A percentile compares a stretch with the other conserved stretches of the same genome.
Evolutionary conservation across 2,329 filamentous ascomycete species (phyloP).

Genomic region (Aspergillus fischeri): DNA sequence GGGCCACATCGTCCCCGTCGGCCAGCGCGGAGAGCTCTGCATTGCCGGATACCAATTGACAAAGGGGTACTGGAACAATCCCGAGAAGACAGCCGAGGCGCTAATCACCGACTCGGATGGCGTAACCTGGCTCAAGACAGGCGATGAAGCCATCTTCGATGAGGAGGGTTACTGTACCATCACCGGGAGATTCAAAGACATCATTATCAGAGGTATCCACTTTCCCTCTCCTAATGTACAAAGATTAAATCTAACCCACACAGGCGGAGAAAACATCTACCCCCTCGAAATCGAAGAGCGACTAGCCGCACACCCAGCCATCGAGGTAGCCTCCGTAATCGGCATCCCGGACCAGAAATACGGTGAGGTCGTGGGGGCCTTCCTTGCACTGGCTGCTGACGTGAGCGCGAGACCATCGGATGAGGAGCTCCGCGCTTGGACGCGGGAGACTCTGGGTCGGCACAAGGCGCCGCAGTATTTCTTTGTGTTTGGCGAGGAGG

Average conservation of each 20-base stretch:
- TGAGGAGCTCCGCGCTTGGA: conserved; percentile 60
- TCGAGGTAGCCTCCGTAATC: conserved; percentile 59
- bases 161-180: conserved; percentile 65
- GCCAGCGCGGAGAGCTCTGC: conserved; percentile 68
- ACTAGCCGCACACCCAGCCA: conserved; percentile 55
- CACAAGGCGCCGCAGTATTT: conserved; percentile 68
- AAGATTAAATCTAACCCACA: not conserved
- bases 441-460: conserved; percentile 56
- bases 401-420: conserved; percentile 38
- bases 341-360: conserved; percentile 53
- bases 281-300: conserved; percentile 67
- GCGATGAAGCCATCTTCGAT: conserved; percentile 54
- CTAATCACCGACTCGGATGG: conserved; percentile 61
- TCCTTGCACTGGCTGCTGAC: not conserved
- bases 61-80: conserved; percentile 60
- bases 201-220: conserved; percentile 63
- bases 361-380: conserved; percentile 5
- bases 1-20: conserved; percentile 63
- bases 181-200: conserved; percentile 73
- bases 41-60: conserved; percentile 73
- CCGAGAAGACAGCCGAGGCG: conserved; percentile 69
- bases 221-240: not conserved
- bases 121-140: conserved; percentile 61
- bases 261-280: conserved; percentile 63
- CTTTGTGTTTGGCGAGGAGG: conserved; percentile 68